Evolutionary conservation across 106 monocot species (phyloP), one percentile per base, ranked within the genome.

Genomic region (Allium cepa): DNA sequence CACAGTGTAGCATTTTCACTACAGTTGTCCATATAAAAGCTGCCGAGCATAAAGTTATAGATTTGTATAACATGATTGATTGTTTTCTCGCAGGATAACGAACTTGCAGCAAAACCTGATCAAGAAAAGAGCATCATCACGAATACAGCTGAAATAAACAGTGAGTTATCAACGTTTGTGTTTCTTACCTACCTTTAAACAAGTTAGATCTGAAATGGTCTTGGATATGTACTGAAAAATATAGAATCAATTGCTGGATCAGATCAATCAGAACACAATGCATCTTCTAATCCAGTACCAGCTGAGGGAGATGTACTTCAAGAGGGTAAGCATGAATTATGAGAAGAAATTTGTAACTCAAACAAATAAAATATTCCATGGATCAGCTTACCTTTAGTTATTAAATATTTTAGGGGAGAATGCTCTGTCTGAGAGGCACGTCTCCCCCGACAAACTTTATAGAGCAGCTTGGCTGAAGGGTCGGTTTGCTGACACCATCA

Each of bases 401-500:
- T 65, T 18, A 27, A 63, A 79, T 65, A 47, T 75, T 88, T 83
- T 87, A 97, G 96, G 83, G 85, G 92, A 83, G 79, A 83, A 88
- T 79, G 80, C 85, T 77, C 78, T 80, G 79, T 72, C 87, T 76
- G 94, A 88, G 77, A 85, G 85, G 71, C 85, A 86, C 66, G 86
- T 92, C 81, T 96, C 91, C 78, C 88, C 91, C 50, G 92, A 96
- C 27, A 96, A 88, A 80, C 85, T 83, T 15, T 92, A 84, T 46
- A 75, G 96, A 63, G 88, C 83, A 60, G 96, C 91, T 73, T 70
- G 84, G 50, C 71, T 96, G 69, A 92, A 79, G 84, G 84, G 71
- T 71, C 88, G 95, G 10, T 95, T 91, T 76, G 95, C 91, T 52
- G 95, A 95, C 69, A 91, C 91, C n/a, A 95, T 95, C 57, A 70